Evolutionary conservation across 1,284 basidiomycete genomes (phyloP).

Genomic region (Prillingera fragicola): DNA sequence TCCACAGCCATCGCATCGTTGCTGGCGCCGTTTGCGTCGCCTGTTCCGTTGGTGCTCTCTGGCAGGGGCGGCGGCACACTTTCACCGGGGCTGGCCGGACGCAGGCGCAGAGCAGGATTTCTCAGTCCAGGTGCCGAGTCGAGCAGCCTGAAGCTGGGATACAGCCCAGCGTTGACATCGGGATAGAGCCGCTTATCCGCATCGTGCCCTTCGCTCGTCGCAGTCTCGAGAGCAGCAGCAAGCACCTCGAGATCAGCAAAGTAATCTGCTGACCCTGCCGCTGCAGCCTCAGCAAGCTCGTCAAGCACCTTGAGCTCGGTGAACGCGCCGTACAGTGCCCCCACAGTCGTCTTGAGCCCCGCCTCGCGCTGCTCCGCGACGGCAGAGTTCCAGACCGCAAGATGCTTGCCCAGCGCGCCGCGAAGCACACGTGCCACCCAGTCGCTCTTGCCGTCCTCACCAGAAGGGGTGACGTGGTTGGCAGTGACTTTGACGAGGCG

Average conservation of each 20-base stretch:
- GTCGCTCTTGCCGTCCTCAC: constrained; percentile 27
- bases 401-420: constrained; percentile 24
- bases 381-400: constrained; percentile 26
- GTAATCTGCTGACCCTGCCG: constrained; percentile 16
- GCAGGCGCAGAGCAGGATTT: constrained; percentile 13
- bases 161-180: constrained; percentile 7
- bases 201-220: background rate
- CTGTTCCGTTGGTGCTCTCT: background rate
- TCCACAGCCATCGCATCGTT: constrained; percentile 7
- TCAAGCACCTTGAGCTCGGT: constrained; percentile 36
- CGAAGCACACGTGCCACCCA: constrained; percentile 23
- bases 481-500: constrained; percentile 32
- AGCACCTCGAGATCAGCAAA: constrained; percentile 36
- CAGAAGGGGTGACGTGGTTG: constrained; percentile 31
- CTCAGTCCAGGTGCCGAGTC: background rate
- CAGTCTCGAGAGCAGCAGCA: constrained; percentile 8
- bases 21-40: background rate
- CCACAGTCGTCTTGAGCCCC: no score
- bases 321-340: constrained; percentile 25
- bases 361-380: constrained; percentile 10
- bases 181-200: constrained; percentile 2
- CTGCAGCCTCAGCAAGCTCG: constrained; percentile 19
- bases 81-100: constrained; percentile 10
- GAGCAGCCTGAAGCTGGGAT: constrained; percentile 15
- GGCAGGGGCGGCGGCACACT: constrained; percentile 5